A percentile compares a stretch with the other conserved stretches of the same genome.
Evolutionary conservation across 2,329 filamentous ascomycete species (phyloP).

Genomic region (Elsinoe perseae): DNA sequence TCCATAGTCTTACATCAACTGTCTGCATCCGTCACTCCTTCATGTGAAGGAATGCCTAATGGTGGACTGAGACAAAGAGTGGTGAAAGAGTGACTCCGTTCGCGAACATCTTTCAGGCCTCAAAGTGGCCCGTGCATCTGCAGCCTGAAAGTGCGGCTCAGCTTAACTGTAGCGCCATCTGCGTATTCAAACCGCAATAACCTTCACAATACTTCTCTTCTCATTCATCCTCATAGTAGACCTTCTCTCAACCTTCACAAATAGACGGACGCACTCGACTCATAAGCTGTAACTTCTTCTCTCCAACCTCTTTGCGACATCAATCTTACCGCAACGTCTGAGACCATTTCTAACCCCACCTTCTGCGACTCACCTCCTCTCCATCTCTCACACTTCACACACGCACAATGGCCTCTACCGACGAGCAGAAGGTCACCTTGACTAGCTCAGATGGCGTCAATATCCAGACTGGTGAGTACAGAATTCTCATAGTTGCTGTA

Average conservation of each 20-base stretch:
- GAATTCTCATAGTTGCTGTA: neutral
- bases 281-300: constrained; percentile 15
- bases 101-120: constrained; percentile 1
- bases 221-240: neutral
- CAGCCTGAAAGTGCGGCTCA: constrained; percentile 5
- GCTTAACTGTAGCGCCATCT: constrained; percentile 4
- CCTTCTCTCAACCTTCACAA: constrained; percentile 1
- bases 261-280: neutral
- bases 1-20: no score
- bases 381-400: constrained; percentile 13
- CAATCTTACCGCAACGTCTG: neutral
- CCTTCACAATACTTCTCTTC: constrained; percentile 10
- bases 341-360: constrained; percentile 15
- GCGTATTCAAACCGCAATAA: constrained; percentile 7
- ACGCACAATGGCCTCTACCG: constrained; percentile 28
- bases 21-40: neutral
- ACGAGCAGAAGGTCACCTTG: constrained; percentile 35
- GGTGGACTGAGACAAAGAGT: neutral
- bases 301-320: constrained; percentile 4
- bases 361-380: constrained; percentile 17
- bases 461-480: constrained; percentile 34
- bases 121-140: neutral
- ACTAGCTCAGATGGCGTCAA: constrained; percentile 40
- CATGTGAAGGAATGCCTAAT: neutral
- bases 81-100: neutral